Percentiles rank a stretch among this genome's conserved stretches.
Evolutionary conservation across 2,329 filamentous ascomycete genomes (phyloP).

Genomic region (Apiospora hydei): DNA sequence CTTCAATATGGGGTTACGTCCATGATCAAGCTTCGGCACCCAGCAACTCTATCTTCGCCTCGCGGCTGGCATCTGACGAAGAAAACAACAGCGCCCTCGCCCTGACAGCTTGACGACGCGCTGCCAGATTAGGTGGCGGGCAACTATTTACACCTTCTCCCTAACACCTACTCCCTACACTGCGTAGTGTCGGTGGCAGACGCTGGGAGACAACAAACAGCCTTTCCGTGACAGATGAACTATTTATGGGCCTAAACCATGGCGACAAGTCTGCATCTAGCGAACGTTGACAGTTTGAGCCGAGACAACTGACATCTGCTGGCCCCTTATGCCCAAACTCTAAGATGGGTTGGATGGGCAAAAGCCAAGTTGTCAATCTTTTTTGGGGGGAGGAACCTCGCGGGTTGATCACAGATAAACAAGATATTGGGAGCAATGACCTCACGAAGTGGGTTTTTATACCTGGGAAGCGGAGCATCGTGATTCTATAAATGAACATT

Average conservation of each 20-base stretch:
- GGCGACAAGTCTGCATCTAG: neutral
- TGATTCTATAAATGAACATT: conserved; percentile 16
- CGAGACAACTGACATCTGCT: conserved; percentile 6
- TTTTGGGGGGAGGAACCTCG: neutral
- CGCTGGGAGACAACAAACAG: neutral
- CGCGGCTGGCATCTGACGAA: neutral
- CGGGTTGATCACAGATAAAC: conserved; percentile 5
- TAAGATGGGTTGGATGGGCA: neutral
- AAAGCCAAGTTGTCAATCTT: neutral
- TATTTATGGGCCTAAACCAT: neutral
- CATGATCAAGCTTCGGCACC: neutral
- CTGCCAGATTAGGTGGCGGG: neutral
- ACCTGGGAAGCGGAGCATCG: conserved; percentile 14
- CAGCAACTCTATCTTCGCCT: neutral
- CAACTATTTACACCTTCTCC: neutral
- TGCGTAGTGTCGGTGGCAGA: neutral
- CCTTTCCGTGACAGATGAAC: conserved; percentile 6
- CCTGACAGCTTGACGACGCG: neutral
- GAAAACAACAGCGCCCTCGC: neutral
- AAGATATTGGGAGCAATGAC: conserved; percentile 4
- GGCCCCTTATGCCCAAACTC: neutral
- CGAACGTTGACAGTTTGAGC: conserved; percentile 9
- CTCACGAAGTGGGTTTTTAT: conserved; percentile 3
- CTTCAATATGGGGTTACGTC: neutral
- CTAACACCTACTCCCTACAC: too few species aligned